phyloP scores from a whole-genome alignment of 148 eudicot species.

The Vaccinium myrtillus region DNA sequence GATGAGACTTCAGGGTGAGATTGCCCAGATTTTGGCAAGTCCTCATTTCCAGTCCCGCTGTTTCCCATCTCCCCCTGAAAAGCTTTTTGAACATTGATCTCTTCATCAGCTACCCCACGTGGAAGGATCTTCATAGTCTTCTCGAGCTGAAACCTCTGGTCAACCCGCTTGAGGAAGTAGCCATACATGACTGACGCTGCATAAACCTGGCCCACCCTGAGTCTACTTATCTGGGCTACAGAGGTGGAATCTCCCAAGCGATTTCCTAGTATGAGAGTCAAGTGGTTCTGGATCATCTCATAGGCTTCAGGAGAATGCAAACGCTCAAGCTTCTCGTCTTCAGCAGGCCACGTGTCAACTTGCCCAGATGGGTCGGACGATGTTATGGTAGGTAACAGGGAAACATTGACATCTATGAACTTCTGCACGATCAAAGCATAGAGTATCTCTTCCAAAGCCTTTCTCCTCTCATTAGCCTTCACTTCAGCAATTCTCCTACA shows the following conservation, averaged over 20 bases:
- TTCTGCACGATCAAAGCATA: slow-evolving; percentile 87
- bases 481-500: slow-evolving; percentile 96
- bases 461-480: slow-evolving; percentile 80
- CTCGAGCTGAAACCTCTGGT: slow-evolving; percentile 91
- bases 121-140: slow-evolving; percentile 84
- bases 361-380: slow-evolving; percentile 49
- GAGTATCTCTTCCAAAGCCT: slow-evolving; percentile 79
- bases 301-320: slow-evolving; percentile 88
- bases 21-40: slow-evolving; percentile 27
- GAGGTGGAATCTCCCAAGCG: slow-evolving; percentile 58
- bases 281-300: slow-evolving; percentile 93
- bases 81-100: slow-evolving; percentile 27
- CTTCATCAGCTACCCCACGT: slow-evolving; percentile 37
- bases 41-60: slow-evolving; percentile 17
- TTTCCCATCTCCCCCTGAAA: slow-evolving; percentile 24
- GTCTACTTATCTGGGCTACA: slow-evolving; percentile 80
- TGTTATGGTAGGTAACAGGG: slow-evolving; percentile 60
- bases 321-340: slow-evolving; percentile 58
- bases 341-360: slow-evolving; percentile 68
- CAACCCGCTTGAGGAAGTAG: slow-evolving; percentile 88
- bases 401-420: slow-evolving; percentile 81
- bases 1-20: slow-evolving; percentile 66
- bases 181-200: slow-evolving; percentile 98
- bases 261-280: slow-evolving; percentile 83
- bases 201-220: slow-evolving; percentile 88